Evolutionary conservation across 1,139 yeast species (phyloP).

Genomic region (Scheffersomyces parashehatae): DNA sequence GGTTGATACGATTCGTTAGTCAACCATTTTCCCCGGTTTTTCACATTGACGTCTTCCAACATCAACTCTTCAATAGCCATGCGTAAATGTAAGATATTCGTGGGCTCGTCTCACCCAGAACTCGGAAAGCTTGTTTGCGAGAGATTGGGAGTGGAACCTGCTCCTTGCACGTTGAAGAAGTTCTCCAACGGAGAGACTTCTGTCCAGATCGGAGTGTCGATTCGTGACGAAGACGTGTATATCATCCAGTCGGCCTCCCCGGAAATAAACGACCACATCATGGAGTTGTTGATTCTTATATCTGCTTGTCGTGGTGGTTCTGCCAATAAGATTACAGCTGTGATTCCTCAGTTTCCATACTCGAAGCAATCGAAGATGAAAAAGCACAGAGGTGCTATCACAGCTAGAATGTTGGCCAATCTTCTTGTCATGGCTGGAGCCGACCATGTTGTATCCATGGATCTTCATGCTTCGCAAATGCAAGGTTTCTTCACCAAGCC

Average conservation of each 20-base stretch:
- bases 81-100: constrained; percentile 97
- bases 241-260: constrained; percentile 93
- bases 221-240: constrained; percentile 95
- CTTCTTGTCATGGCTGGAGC: constrained; percentile 97
- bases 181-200: constrained; percentile 97
- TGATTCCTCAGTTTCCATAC: constrained; percentile 96
- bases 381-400: constrained; percentile 97
- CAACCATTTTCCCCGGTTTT: too few relatives aligned
- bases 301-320: constrained; percentile 98
- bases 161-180: constrained; percentile 86
- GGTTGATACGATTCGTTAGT: too few relatives aligned
- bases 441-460: constrained; percentile 98
- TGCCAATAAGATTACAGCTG: constrained; percentile 95
- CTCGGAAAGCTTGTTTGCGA: constrained; percentile 88
- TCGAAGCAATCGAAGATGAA: constrained; percentile 98
- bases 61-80: constrained; percentile 31
- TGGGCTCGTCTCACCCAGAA: constrained; percentile 95
- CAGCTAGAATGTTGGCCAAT: constrained; percentile 98
- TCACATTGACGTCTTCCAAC: too few relatives aligned
- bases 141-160: constrained; percentile 90
- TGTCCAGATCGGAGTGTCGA: constrained; percentile 91
- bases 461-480: constrained; percentile 97
- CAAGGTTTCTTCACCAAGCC: constrained; percentile 98
- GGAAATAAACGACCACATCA: constrained; percentile 88
- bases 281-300: constrained; percentile 91